Evolutionary conservation across 176 grass and related monocot genomes (phyloP).

Genomic region (Paspalum vaginatum): DNA sequence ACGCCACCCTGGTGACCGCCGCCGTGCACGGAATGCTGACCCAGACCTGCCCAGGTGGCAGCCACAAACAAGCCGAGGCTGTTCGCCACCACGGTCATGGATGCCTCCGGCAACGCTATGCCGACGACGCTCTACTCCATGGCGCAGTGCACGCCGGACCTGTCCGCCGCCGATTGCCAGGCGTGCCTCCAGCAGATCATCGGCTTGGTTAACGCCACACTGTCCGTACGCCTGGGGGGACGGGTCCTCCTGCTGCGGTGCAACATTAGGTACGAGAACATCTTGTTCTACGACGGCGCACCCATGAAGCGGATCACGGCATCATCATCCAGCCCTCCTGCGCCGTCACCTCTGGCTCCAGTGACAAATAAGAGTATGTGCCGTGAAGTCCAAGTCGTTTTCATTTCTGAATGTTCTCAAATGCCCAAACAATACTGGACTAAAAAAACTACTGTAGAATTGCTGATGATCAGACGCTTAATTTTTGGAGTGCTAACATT

Average conservation of each 20-base stretch:
- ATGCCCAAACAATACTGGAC: not conserved
- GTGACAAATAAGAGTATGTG: not conserved
- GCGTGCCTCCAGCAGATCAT: conserved; percentile 26
- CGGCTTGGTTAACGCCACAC: conserved; percentile 24
- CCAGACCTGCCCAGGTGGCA: not conserved
- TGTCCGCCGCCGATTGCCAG: conserved; percentile 9
- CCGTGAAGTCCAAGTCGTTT: not conserved
- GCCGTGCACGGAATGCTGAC: not conserved
- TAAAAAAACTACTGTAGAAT: not conserved
- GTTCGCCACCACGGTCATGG: conserved; percentile 12
- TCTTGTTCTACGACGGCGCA: not conserved
- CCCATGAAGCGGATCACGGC: not conserved
- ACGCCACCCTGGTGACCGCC: not conserved
- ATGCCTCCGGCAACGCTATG: not conserved
- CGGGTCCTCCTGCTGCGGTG: conserved; percentile 16
- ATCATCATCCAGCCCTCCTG: not conserved
- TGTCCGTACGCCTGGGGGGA: not conserved
- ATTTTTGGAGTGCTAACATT: not conserved
- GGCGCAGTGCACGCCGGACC: conserved; percentile 45
- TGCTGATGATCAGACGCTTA: not conserved
- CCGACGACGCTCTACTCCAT: conserved; percentile 38
- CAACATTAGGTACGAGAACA: conserved; percentile 21
- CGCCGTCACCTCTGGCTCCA: not conserved
- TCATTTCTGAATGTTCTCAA: not conserved
- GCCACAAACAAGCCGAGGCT: not conserved